Base-by-base conservation (phyloP, 805 yeast genomes). In the Candida pseudofarinosa region DNA sequence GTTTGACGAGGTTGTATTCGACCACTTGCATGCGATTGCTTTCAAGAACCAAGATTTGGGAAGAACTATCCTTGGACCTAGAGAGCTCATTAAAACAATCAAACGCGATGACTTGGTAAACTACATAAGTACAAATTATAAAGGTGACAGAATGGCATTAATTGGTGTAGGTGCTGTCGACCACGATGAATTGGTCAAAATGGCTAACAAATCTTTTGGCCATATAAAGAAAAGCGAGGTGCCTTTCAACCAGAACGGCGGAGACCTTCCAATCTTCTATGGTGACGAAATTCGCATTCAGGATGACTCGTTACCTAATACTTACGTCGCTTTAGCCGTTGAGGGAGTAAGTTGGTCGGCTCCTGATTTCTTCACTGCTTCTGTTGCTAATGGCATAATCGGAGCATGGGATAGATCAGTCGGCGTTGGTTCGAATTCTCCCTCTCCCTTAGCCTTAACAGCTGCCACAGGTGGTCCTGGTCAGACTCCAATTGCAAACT, bases 281-380 rank as follows among this genome's bases (percentile, higher is more conserved):
- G 91, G 95, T 35, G 91, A 89, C 44, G 97, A 93, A 64, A 80
- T 85, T 45, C 82, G 89, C 55, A 77, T 89, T 44, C 83, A 83
- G 53, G 97, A 93, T 54, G 80, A 80, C 49, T 71, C 93, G 1
- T 67, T 93, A 56, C 96, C 97, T 26, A 81, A 81, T 5, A 89
- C 97, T 1, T 95, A 93, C 65, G 79, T 90, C 42, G 99, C 97
- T 3, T 69, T 93, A 41, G 93, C 97, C 10, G 83, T 93, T n/a
- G 98, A 93, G 71, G 98, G 99, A 54, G 97, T 90, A 18, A 84
- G 96, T 32, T 93, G 99, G 99, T 84, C 86, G 31, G 88, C 93
- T 2, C 88, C 95, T 8, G 97, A 93, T 62, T 93, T 90, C 68
- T 90, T 89, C 72, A 85, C 95, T 15, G 97, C 96, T 0, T 76